Percentiles rank a stretch among this genome's conserved stretches.
Conservation (phyloP, 2,329 filamentous ascomycete species). For the Ophiostoma angusticollis region DNA sequence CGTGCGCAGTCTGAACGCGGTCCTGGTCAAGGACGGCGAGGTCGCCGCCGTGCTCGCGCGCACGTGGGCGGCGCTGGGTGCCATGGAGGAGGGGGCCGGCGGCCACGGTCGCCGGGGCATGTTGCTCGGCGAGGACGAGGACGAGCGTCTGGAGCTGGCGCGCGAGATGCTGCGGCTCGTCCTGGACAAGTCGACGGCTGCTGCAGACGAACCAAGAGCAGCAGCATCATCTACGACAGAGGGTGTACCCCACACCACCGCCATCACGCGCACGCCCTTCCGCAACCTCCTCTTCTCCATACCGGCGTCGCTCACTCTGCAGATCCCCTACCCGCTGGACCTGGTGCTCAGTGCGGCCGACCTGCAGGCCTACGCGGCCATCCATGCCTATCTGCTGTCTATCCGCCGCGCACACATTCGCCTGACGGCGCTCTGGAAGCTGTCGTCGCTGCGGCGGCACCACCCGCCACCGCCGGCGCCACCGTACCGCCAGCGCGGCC, state of each 20-base stretch:
- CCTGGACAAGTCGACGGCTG: constrained; percentile 35
- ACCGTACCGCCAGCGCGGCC: constrained; percentile 45
- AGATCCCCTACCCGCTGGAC: constrained; percentile 68
- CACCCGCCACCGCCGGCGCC: constrained; percentile 60
- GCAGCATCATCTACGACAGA: no score
- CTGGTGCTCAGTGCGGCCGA: constrained; percentile 72
- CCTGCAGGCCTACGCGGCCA: constrained; percentile 64
- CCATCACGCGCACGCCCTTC: constrained; percentile 47
- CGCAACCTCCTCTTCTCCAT: constrained; percentile 71
- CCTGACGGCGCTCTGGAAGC: constrained; percentile 76
- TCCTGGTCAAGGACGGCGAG: constrained; percentile 77
- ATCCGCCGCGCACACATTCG: constrained; percentile 77
- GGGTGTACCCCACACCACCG: not conserved
- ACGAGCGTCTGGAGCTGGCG: constrained; percentile 74
- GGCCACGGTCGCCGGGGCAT: constrained; percentile 56
- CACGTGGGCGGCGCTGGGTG: constrained; percentile 69
- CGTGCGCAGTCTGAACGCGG: constrained; percentile 42
- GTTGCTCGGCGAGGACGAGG: constrained; percentile 62
- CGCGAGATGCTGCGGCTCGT: constrained; percentile 60
- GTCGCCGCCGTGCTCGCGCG: constrained; percentile 62
- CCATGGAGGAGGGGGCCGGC: constrained; percentile 53
- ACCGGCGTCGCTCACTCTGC: constrained; percentile 56
- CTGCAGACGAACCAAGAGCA: not conserved
- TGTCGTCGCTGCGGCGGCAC: constrained; percentile 62
- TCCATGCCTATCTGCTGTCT: constrained; percentile 77